Percentiles rank a stretch among this genome's conserved stretches.
phyloP scores from a whole-genome alignment of 1,284 basidiomycete genomes.

The Puccinia coronata region DNA sequence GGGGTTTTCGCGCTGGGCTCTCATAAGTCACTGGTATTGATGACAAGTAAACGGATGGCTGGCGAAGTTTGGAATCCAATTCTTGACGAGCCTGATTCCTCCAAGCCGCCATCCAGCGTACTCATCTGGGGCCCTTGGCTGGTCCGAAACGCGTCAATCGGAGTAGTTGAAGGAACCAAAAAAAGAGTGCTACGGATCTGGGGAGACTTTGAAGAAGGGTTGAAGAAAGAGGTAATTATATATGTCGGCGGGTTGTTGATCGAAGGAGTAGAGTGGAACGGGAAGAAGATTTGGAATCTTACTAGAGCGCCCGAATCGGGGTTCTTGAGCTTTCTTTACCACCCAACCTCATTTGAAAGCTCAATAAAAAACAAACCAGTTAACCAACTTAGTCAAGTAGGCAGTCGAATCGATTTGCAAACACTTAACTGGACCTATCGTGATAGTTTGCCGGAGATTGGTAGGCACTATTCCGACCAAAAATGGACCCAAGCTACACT shows the following conservation, averaged over 20 bases:
- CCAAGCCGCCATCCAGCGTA: slow-evolving; percentile 5
- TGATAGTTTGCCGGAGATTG: slow-evolving; percentile 72
- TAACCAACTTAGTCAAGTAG: slow-evolving; percentile 24
- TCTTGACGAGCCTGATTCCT: background rate
- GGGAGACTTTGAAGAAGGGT: slow-evolving; percentile 36
- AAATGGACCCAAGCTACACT: slow-evolving; percentile 69
- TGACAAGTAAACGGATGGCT: slow-evolving; percentile 35
- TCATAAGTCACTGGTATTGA: background rate
- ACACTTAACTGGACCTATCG: slow-evolving; percentile 69
- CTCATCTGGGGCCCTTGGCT: slow-evolving; percentile 44
- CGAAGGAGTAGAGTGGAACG: slow-evolving; percentile 70
- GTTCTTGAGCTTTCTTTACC: slow-evolving; percentile 59
- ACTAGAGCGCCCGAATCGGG: slow-evolving; percentile 49
- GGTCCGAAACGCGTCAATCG: slow-evolving; percentile 34
- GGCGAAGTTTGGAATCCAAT: slow-evolving; percentile 48
- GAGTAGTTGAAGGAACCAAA: background rate
- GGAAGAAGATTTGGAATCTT: slow-evolving; percentile 60
- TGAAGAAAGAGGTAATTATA: slow-evolving; percentile 29
- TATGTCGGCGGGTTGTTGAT: slow-evolving; percentile 64
- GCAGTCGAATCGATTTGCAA: slow-evolving; percentile 38
- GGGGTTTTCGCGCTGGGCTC: slow-evolving; percentile 16
- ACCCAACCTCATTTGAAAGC: slow-evolving; percentile 56
- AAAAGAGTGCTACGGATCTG: slow-evolving; percentile 20
- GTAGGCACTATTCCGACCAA: slow-evolving; percentile 65
- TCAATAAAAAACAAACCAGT: background rate